These are phyloP conservation scores for Naganishia albida DNA, from an alignment of 1,284 basidiomycete genomes.

Conservation along the genomic window DNA sequence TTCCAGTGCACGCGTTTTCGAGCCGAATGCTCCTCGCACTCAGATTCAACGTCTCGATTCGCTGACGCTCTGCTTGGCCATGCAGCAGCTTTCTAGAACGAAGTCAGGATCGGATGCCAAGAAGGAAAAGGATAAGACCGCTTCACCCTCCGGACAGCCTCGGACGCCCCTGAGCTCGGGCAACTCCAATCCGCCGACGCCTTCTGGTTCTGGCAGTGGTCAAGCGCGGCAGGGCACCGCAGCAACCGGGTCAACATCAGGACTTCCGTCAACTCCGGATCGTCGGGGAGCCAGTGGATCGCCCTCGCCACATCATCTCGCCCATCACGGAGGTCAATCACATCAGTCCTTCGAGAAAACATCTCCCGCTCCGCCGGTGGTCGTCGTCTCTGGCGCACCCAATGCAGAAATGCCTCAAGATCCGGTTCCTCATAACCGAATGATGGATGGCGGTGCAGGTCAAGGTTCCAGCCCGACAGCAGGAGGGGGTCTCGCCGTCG, in stretches of 20 bases:
- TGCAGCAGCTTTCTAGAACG: slow-evolving; percentile 40
- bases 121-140: slow-evolving; percentile 35
- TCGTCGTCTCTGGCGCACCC: slow-evolving; percentile 72
- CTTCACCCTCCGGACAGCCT: slow-evolving; percentile 31
- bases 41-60: no score
- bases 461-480: slow-evolving; percentile 38
- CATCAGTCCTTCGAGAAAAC: slow-evolving; percentile 47
- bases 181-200: slow-evolving; percentile 25
- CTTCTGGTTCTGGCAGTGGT: slow-evolving; percentile 25
- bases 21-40: no score
- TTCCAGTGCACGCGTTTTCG: no score
- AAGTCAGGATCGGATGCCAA: slow-evolving; percentile 35
- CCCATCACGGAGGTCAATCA: neutral
- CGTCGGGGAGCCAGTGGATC: slow-evolving; percentile 17
- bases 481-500: slow-evolving; percentile 31
- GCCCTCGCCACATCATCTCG: slow-evolving; percentile 6
- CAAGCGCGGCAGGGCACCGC: slow-evolving; percentile 51
- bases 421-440: slow-evolving; percentile 58
- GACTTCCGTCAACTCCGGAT: slow-evolving; percentile 21
- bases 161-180: slow-evolving; percentile 20
- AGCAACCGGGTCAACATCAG: slow-evolving; percentile 59
- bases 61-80: slow-evolving; percentile 2
- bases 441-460: slow-evolving; percentile 46
- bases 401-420: slow-evolving; percentile 66
- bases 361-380: slow-evolving; percentile 72